These are phyloP conservation scores for Trematosphaeria pertusa DNA, from an alignment of 2,329 filamentous ascomycete species.

Conservation along the genomic window DNA sequence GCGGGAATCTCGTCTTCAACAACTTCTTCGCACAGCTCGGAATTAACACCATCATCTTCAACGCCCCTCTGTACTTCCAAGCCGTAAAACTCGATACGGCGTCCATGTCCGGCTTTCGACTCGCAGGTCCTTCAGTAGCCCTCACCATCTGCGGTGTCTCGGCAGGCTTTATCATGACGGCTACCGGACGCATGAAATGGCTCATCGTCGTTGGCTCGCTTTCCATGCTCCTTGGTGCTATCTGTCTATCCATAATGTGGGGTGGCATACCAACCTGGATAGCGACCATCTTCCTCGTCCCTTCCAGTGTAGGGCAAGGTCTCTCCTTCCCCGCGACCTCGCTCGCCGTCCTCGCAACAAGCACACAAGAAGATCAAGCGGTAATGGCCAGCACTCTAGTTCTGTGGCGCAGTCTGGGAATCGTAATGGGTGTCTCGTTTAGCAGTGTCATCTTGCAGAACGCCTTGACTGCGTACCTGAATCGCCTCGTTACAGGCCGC, in stretches of 20 bases:
- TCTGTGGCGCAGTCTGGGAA: slow-evolving; percentile 74
- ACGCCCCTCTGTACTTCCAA: slow-evolving; percentile 72
- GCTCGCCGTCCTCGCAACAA: slow-evolving; percentile 51
- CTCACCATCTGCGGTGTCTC: slow-evolving; percentile 51
- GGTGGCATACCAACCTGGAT: slow-evolving; percentile 49
- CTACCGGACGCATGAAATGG: slow-evolving; percentile 51
- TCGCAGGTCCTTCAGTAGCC: slow-evolving; percentile 68
- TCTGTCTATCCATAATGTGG: slow-evolving; percentile 47
- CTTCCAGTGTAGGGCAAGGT: slow-evolving; percentile 51
- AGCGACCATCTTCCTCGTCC: slow-evolving; percentile 50
- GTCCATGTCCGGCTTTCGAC: slow-evolving; percentile 74
- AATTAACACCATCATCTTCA: slow-evolving; percentile 68
- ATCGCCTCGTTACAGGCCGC: slow-evolving; percentile 63
- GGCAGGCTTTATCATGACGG: slow-evolving; percentile 53
- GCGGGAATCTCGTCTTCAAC: slow-evolving; percentile 58
- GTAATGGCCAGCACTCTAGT: slow-evolving; percentile 70
- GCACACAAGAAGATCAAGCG: slow-evolving; percentile 53
- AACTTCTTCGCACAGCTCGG: slow-evolving; percentile 60
- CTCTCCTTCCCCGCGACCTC: slow-evolving; percentile 51
- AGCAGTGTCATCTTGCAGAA: slow-evolving; percentile 79
- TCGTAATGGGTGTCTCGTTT: slow-evolving; percentile 74
- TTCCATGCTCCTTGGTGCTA: slow-evolving; percentile 45
- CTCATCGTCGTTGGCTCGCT: slow-evolving; percentile 50
- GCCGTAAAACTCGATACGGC: slow-evolving; percentile 62
- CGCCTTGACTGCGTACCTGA: slow-evolving; percentile 66